Conservation (phyloP, 1,284 basidiomycete species). For the Ustilago shanxiensis region DNA sequence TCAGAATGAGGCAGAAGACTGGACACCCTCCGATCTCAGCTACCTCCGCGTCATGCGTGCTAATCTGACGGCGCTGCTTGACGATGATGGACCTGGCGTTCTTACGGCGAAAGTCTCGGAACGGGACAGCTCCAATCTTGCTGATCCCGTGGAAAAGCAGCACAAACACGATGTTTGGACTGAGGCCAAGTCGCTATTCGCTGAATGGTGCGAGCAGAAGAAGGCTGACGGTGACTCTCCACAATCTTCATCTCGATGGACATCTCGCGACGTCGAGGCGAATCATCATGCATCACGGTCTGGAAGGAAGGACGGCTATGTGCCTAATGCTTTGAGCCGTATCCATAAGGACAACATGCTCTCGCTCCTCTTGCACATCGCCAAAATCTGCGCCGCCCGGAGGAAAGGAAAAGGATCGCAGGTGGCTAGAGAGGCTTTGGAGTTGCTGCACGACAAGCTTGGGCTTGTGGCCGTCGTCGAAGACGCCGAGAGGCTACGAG, state of each 20-base stretch:
- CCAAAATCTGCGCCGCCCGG: conserved; percentile 10
- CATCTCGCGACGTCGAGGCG: background rate
- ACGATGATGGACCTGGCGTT: conserved; percentile 9
- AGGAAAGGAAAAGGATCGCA: background rate
- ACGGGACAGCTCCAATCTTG: background rate
- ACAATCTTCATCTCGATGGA: background rate
- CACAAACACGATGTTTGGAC: conserved; percentile 28
- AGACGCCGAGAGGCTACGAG: background rate
- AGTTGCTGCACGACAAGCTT: conserved; percentile 16
- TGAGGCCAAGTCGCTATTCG: conserved; percentile 26
- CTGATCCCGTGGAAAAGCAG: background rate
- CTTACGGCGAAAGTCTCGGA: conserved; percentile 17
- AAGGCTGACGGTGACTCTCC: background rate
- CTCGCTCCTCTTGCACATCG: conserved; percentile 19
- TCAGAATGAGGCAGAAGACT: background rate
- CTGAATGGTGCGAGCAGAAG: conserved; percentile 18
- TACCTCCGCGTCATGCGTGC: conserved; percentile 38
- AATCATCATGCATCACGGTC: background rate
- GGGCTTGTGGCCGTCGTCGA: conserved; percentile 18
- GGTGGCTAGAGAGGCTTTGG: conserved; percentile 37
- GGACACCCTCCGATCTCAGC: conserved; percentile 24
- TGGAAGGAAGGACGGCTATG: background rate
- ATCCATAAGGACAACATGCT: conserved; percentile 18
- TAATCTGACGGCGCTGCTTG: conserved; percentile 8
- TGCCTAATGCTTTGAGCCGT: conserved; percentile 2